These are phyloP conservation scores for Amanita pseudoporphyria DNA, from an alignment of 768 basidiomycete genomes.

Conservation along the genomic window DNA sequence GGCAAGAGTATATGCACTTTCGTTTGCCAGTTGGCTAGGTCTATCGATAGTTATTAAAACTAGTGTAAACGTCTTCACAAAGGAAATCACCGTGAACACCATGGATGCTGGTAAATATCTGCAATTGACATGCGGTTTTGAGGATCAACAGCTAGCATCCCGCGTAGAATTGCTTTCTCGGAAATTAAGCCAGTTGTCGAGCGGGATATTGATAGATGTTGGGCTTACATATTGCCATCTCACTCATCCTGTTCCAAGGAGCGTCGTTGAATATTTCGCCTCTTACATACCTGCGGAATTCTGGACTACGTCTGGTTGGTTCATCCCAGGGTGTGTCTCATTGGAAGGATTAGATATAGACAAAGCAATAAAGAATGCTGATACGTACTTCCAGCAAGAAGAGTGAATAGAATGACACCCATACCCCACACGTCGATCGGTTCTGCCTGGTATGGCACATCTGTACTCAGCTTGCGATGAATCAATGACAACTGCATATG, in stretches of 20 bases:
- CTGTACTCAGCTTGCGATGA: slow-evolving; percentile 45
- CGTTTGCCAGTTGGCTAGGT: slow-evolving; percentile 57
- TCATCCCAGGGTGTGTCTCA: slow-evolving; percentile 98
- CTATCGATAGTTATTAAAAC: slow-evolving; percentile 22
- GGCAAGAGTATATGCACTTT: slow-evolving; percentile 46
- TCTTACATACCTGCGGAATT: slow-evolving; percentile 66
- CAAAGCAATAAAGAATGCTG: not conserved
- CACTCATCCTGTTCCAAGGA: slow-evolving; percentile 70
- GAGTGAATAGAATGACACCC: slow-evolving; percentile 88
- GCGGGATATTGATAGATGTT: not conserved
- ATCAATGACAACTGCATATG: not conserved
- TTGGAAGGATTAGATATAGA: not conserved
- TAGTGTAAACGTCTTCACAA: slow-evolving; percentile 15
- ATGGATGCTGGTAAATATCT: slow-evolving; percentile 3
- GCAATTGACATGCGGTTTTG: slow-evolving; percentile 41
- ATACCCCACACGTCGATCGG: slow-evolving; percentile 96
- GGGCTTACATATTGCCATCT: slow-evolving; percentile 49
- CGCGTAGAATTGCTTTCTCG: slow-evolving; percentile 58
- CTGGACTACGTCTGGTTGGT: slow-evolving; percentile 69
- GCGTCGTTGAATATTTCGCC: slow-evolving; percentile 64
- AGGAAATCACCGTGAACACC: not conserved
- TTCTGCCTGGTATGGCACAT: slow-evolving; percentile 73
- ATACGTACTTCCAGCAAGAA: slow-evolving; percentile 79
- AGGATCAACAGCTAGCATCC: slow-evolving; percentile 68
- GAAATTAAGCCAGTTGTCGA: not conserved